Conservation (phyloP, 345 rosid species). For the Brassica napus region DNA sequence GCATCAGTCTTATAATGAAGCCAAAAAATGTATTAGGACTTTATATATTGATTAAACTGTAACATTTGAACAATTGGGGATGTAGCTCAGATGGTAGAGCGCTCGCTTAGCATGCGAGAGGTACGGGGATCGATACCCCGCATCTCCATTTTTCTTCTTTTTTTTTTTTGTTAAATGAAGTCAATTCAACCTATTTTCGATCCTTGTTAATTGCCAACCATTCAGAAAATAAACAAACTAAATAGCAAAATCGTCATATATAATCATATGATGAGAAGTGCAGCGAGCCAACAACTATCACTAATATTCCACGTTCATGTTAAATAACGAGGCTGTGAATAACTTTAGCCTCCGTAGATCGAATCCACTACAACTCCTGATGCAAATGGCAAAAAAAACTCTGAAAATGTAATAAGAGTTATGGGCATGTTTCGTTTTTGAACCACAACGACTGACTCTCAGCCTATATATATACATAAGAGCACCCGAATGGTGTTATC, state of each 20-base stretch:
- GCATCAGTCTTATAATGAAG: neutral
- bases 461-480: no score
- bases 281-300: no score
- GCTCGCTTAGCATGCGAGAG: constrained; percentile 96
- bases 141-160: constrained; percentile 53
- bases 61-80: constrained; percentile 37
- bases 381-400: no score
- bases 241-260: neutral
- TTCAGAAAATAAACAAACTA: neutral
- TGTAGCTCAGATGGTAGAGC: constrained; percentile 95
- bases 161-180: neutral
- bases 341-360: no score
- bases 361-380: no score
- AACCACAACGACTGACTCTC: no score
- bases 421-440: no score
- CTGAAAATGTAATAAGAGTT: no score
- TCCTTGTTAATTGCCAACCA: neutral
- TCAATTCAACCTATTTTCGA: neutral
- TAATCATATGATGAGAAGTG: no score
- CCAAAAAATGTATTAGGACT: neutral
- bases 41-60: neutral
- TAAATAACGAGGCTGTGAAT: no score
- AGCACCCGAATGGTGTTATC: no score
- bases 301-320: no score
- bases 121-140: constrained; percentile 83